Conservation (phyloP, 192 early-diverging fungal species). For the Entomortierella lignicola region DNA sequence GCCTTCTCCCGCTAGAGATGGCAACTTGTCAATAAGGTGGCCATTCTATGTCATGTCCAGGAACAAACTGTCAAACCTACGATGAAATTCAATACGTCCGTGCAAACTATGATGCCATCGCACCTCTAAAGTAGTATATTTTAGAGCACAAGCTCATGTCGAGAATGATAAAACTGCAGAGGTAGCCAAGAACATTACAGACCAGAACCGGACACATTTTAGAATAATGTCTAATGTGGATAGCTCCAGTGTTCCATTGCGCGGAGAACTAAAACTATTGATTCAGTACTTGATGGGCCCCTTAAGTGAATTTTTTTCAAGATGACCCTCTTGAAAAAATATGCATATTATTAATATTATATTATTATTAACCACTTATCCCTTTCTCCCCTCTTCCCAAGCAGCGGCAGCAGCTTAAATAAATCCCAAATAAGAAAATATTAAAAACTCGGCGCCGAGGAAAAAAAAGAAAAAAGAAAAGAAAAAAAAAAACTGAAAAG, state of each 20-base stretch:
- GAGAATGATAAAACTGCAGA: slow-evolving; percentile 87
- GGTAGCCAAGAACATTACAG: slow-evolving; percentile 81
- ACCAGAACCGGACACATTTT: slow-evolving; percentile 80
- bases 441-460: too few relatives aligned
- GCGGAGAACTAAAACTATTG: slow-evolving; percentile 82
- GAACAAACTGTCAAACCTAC: slow-evolving; percentile 97
- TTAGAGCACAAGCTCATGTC: slow-evolving; percentile 76
- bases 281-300: slow-evolving; percentile 6
- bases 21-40: slow-evolving; percentile 99
- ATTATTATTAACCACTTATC: too few relatives aligned
- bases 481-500: too few relatives aligned
- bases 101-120: slow-evolving; percentile 92
- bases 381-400: too few relatives aligned
- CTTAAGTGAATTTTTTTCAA: too few relatives aligned
- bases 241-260: slow-evolving; percentile 74
- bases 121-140: slow-evolving; percentile 87
- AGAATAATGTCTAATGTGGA: slow-evolving; percentile 85
- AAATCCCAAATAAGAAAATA: too few relatives aligned
- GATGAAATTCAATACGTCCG: slow-evolving; percentile 99
- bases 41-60: slow-evolving; percentile 99
- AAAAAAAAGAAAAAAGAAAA: too few relatives aligned
- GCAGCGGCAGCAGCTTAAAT: too few relatives aligned
- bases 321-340: too few relatives aligned
- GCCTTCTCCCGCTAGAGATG: slow-evolving; percentile 94
- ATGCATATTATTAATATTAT: too few relatives aligned